A percentile compares a stretch with the other conserved stretches of the same genome.
These are phyloP conservation scores for Mortierella sp. DNA, from an alignment of 371 early-diverging fungal genomes.

Conservation along the genomic window DNA sequence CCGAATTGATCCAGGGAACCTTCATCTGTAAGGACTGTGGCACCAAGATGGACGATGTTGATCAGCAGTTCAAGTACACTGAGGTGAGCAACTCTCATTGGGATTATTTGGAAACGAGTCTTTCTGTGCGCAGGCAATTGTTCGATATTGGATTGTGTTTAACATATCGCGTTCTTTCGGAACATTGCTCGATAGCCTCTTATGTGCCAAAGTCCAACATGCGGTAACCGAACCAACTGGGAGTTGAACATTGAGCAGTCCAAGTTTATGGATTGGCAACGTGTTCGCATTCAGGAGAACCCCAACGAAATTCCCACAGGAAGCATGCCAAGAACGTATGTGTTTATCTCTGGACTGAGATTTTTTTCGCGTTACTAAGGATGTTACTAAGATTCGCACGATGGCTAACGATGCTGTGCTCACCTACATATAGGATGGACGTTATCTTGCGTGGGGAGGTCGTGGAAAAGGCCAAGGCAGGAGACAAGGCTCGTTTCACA, in stretches of 20 bases:
- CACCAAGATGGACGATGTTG: constrained; percentile 85
- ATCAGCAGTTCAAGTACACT: constrained; percentile 98
- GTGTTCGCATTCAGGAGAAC: constrained; percentile 98
- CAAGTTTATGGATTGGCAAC: constrained; percentile 99
- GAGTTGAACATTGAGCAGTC: constrained; percentile 88
- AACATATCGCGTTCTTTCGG: not conserved
- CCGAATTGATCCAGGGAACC: constrained; percentile 95
- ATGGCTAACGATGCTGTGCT: not conserved
- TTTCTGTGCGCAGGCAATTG: not conserved
- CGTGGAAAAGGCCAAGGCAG: constrained; percentile 98
- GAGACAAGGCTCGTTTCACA: constrained; percentile 94
- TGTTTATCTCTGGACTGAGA: not conserved
- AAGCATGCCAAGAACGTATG: constrained; percentile 95
- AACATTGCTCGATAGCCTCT: constrained; percentile 72
- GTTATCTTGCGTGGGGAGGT: constrained; percentile 97
- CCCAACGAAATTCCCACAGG: constrained; percentile 98
- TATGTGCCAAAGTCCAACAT: constrained; percentile 91
- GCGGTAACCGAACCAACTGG: constrained; percentile 90
- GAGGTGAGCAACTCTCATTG: constrained; percentile 68
- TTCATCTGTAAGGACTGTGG: constrained; percentile 96
- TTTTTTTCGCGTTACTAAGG: not conserved
- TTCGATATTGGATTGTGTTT: not conserved
- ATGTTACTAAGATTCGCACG: no score
- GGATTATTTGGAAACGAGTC: not conserved
- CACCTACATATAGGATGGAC: constrained; percentile 79